Conservation (phyloP, 345 rosid species). For the Excoecaria cochinchinensis region DNA sequence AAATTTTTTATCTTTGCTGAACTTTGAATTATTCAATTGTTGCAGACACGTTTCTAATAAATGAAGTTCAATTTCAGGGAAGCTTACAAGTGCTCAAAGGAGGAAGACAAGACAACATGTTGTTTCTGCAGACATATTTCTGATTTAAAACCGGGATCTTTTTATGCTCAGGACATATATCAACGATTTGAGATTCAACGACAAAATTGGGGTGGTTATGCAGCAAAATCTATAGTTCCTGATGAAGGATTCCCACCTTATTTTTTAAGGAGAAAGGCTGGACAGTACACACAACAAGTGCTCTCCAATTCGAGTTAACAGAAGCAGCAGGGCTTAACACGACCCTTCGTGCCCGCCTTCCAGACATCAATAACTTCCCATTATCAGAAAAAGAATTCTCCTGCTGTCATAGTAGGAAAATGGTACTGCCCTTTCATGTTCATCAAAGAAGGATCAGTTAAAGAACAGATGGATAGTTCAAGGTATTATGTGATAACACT, state of each 20-base stretch:
- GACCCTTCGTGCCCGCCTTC: constrained; percentile 12
- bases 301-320: constrained; percentile 4
- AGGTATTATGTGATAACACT: constrained; percentile 20
- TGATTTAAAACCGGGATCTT: constrained; percentile 10
- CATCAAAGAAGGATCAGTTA: constrained; percentile 5
- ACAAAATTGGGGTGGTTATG: background rate
- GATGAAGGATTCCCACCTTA: constrained; percentile 21
- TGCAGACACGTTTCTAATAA: background rate
- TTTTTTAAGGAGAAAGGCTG: constrained; percentile 25
- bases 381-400: background rate
- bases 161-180: constrained; percentile 4
- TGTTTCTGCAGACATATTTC: constrained; percentile 2
- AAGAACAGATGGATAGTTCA: constrained; percentile 18
- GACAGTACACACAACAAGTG: constrained; percentile 6
- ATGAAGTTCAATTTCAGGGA: constrained; percentile 10
- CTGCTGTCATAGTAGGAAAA: constrained; percentile 17
- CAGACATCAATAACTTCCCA: constrained; percentile 11
- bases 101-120: constrained; percentile 21
- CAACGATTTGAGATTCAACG: constrained; percentile 18
- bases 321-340: constrained; percentile 27
- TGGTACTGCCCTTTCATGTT: constrained; percentile 31
- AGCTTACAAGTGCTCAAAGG: constrained; percentile 14
- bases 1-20: background rate
- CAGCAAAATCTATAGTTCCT: constrained; percentile 2
- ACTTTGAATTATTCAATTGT: background rate